Evolutionary conservation across 208 protist species (phyloP), one percentile per base, ranked within the genome.

Genomic region (Sergeia podlipaevii): DNA sequence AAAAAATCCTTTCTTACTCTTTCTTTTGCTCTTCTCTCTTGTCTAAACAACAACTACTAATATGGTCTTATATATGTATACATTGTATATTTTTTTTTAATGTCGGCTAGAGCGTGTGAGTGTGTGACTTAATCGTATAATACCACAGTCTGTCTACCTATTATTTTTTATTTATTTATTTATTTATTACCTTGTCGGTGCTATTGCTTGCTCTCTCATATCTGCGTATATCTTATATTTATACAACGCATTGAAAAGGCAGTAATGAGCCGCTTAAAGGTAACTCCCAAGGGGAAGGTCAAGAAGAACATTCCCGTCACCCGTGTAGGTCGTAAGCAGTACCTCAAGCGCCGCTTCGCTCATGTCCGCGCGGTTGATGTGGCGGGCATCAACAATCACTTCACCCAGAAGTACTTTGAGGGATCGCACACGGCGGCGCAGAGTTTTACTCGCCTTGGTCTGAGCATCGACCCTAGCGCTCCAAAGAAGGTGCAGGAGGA

Each of bases 291-390:
- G 60, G 77, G 80, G 10, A 90, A 90, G 45, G 77, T 83, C 10
- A 85, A 86, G 70, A 83, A 82, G 44, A 93, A 89, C 61, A 90
- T 93, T 50, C 81, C 85, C 50, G 84, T 93, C 70, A 93, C 85
- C 0, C 74, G 81, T 15, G 52, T 89, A n/a, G 85, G 85, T 18
- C 82, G 84, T 61, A 81, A 83, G 59, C 81, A 93, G 61, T 93
- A 93, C 52, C 57, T 89, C 23, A 87, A 85, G 61, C 81, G 85
- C 15, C 81, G 85, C 32, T 93, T 93, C 43, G 81, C 81, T 13
- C 80, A 87, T 53, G 66, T 86, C 21, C 81, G 78, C 33, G 67
- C 60, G 23, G 70, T 89, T 27, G 81, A 93, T 49, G 65, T 78
- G 3, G 85, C 85, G 11, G 85, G 85, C 15, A 51, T 67, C 4